Base-by-base conservation (phyloP, 352 stramenopile species). In the Aphanomyces euteiches region DNA sequence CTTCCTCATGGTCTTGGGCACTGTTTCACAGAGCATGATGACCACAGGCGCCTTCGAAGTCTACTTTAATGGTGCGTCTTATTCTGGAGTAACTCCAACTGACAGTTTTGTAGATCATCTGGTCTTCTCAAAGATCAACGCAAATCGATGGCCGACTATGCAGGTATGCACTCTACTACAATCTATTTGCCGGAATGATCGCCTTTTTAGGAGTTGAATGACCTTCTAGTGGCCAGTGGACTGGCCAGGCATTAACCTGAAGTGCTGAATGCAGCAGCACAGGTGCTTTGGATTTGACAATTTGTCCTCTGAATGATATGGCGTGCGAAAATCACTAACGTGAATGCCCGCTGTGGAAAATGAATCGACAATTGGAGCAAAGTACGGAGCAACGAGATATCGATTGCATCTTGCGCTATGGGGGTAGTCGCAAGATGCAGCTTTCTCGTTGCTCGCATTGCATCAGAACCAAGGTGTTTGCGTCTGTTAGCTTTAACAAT, bases 11-110 rank as follows among this genome's bases (percentile, higher is more conserved):
- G 72, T 90, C 56, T 76, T 92, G 53, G 84, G 86, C 5, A 80
- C 79, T 0, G 41, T 86, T 10, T 86, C 86, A 4, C 85, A 87
- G 63, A 78, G 75, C 17, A 77, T 94, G 58, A 74, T 88, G 50
- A 82, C 86, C 12, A 83, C 84, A 1, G 86, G 86, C 10, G 86
- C 84, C 7, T 94, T 94, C 34, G 86, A 94, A 75, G 83, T 94
- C 38, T 90, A 84, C 68, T 90, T 89, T 48, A 92, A 94, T 61
- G 81, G 86, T 94, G 60, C 15, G 67, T 28, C 10, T 13, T 6
- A 12, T 10, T 61, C 12, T 13, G 2, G 3, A 47, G 66, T 15
- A 21, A 67, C 19, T 38, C 0, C 21, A 28, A 58, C 5, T 64
- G 7, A 66, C 13, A 13, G 54, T 39, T 3, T 17, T 66, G 40